A percentile compares a stretch with the other conserved stretches of the same genome.
These are phyloP conservation scores for Candida glaebosa DNA, from an alignment of 805 yeast genomes.

Conservation along the genomic window DNA sequence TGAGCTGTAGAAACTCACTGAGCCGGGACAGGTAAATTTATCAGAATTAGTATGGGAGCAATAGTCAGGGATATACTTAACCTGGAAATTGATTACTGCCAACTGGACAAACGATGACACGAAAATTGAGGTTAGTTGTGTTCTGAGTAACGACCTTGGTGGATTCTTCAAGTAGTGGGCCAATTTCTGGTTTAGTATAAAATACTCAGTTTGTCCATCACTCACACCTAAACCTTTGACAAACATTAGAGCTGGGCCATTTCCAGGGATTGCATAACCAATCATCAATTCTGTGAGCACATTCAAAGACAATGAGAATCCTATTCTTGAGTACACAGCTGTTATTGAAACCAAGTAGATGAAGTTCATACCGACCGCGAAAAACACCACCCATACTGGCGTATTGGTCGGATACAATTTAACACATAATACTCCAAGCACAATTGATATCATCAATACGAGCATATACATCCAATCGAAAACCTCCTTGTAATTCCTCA, in stretches of 20 bases:
- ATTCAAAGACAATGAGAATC: constrained; percentile 45
- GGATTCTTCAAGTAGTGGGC: constrained; percentile 39
- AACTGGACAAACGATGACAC: constrained; percentile 19
- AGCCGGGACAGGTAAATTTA: constrained; percentile 22
- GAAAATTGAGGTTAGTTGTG: constrained; percentile 22
- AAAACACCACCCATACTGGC: constrained; percentile 59
- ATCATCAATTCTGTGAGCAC: constrained; percentile 52
- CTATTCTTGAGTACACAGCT: constrained; percentile 47
- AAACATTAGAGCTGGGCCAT: constrained; percentile 19
- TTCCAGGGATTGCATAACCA: constrained; percentile 26
- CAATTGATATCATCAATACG: constrained; percentile 24
- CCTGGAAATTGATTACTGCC: constrained; percentile 19
- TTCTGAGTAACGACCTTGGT: constrained; percentile 38
- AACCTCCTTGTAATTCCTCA: constrained; percentile 31
- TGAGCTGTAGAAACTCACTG: constrained; percentile 41
- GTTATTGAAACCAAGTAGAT: constrained; percentile 51
- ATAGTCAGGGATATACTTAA: constrained; percentile 15
- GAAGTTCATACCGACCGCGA: constrained; percentile 48
- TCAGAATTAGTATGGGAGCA: constrained; percentile 18
- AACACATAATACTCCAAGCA: constrained; percentile 29
- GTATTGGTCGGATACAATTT: constrained; percentile 40
- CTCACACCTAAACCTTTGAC: constrained; percentile 23
- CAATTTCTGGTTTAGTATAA: constrained; percentile 27
- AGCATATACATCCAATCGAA: constrained; percentile 31
- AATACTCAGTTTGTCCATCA: constrained; percentile 29